Base-by-base conservation (phyloP, 2,329 filamentous ascomycete species). In the Fusarium buxicola region DNA sequence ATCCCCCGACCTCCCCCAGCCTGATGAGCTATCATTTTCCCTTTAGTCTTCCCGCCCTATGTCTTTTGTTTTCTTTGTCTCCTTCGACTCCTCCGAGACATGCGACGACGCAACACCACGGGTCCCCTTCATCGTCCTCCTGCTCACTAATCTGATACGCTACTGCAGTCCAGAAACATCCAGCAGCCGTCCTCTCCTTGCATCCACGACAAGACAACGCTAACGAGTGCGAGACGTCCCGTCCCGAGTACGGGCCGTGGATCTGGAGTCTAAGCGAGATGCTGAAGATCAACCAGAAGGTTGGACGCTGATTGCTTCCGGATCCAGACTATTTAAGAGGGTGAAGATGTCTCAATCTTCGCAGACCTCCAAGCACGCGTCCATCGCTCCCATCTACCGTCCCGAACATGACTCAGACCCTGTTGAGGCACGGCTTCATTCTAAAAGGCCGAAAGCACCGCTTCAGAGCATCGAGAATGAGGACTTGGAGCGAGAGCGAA, bases 1-100 rank as follows among this genome's bases (percentile, higher is more conserved):
- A 6, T 6, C 21, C 21, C 21, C 6, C 21, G 21, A 21, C 21
- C 21, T n/a, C n/a, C n/a, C n/a, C n/a, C 24, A 30, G 18, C 16
- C 32, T n/a, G n/a, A 43, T 43, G 27, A 34, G n/a, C 24, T 38
- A 12, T 47, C 25, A 9, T 55, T 25, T 60, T 55, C 55, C 40
- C 34, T 39, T 36, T 52, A 12, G 9, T 18, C 38, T 16, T 30
- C 41, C 11, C 21, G 8, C 18, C 11, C 16, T 16, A 21, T 47
- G 13, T 21, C 35, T 16, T 16, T 31, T 21, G 10, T 16, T 28
- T 32, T 40, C 31, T 30, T 38, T 38, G 11, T 32, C 18, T 38
- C n/a, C 25, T 13, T 16, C 30, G 15, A 46, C 18, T 34, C n/a
- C 32, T 36, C 47, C 13, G 40, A 60, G 30, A 54, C 55, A 58